phyloP scores from a whole-genome alignment of 495 filamentous ascomycete species.

The Penicillium goetzii region DNA sequence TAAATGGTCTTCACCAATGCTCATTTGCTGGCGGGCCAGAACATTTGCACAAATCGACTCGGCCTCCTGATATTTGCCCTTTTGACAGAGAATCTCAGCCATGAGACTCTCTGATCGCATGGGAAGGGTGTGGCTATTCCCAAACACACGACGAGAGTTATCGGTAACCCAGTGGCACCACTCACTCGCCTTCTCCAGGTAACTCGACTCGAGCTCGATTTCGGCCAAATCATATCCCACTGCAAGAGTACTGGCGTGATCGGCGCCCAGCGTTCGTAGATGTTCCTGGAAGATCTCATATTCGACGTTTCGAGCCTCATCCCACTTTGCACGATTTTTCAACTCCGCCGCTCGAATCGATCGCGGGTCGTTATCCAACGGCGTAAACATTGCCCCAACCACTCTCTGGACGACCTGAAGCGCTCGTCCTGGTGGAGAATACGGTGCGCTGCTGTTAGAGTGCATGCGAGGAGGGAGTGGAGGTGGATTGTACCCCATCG shows the following conservation, averaged over 20 bases:
- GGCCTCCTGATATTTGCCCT: slow-evolving; percentile 37
- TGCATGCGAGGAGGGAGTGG: slow-evolving; percentile 41
- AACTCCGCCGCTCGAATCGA: slow-evolving; percentile 35
- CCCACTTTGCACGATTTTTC: slow-evolving; percentile 39
- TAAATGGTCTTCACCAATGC: slow-evolving; percentile 41
- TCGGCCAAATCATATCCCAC: slow-evolving; percentile 40
- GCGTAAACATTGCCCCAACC: slow-evolving; percentile 27
- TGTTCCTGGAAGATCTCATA: slow-evolving; percentile 47
- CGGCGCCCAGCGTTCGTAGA: slow-evolving; percentile 36
- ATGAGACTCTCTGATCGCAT: slow-evolving; percentile 43
- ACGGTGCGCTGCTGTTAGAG: slow-evolving; percentile 39
- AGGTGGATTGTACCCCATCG: slow-evolving; percentile 20
- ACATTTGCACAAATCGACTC: slow-evolving; percentile 44
- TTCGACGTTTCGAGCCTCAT: slow-evolving; percentile 37
- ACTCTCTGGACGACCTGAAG: slow-evolving; percentile 19
- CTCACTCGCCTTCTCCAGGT: slow-evolving; percentile 34
- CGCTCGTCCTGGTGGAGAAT: slow-evolving; percentile 28
- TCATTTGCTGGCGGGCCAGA: slow-evolving; percentile 45
- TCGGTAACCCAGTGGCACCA: slow-evolving; percentile 43
- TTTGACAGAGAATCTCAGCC: slow-evolving; percentile 34
- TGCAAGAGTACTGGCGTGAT: slow-evolving; percentile 40
- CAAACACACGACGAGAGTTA: slow-evolving; percentile 38
- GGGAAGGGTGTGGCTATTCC: slow-evolving; percentile 35
- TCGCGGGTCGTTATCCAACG: slow-evolving; percentile 38
- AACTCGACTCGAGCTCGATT: slow-evolving; percentile 35